Base-by-base conservation (phyloP, 495 filamentous ascomycete species). In the Penicillium mononematosum region DNA sequence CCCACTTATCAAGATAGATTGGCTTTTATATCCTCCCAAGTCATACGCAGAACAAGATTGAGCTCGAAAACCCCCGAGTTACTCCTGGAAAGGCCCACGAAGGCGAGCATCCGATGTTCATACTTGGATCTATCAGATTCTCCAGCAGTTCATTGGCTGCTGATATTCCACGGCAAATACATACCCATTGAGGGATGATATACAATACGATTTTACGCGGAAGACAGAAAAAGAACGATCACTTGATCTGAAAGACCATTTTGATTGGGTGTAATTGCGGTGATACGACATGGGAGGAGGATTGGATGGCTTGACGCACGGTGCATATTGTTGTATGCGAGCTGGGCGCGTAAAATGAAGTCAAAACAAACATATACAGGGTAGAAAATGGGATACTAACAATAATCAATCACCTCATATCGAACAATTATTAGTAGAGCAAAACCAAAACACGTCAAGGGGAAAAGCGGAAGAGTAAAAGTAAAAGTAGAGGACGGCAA, bases 341-440 rank as follows among this genome's bases (percentile, higher is more conserved):
- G 14, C 22, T 29, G 36, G n/a, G 34, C 50, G 36, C 50, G 36
- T 52, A 52, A 19, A 39, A 17, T 25, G 16, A 46, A 46, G 45
- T 29, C 45, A 29, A n/a, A 29, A 29, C 45, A 39, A 51, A 27
- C 19, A 14, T 16, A 11, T 9, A 17, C 36, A 6, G 36, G 7
- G 3, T n/a, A 14, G 4, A n/a, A 41, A 41, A 1, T 36, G 0
- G 31, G 8, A 38, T 38, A 25, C 1, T 6, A n/a, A 10, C 34
- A 17, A 39, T 25, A n/a, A 24, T 32, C 3, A n/a, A 24, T 25
- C 5, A 32, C 31, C 14, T 50, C 24, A 27, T 9, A 14, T n/a
- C 1, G 29, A 6, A 31, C 19, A 31, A 5, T 48, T 48, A 6
- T 11, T 1, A 11, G 8, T 8, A 14, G 9, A 14, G 31, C 10